phyloP scores from a whole-genome alignment of 2,329 filamentous ascomycete genomes.

The Madurella fahalii region DNA sequence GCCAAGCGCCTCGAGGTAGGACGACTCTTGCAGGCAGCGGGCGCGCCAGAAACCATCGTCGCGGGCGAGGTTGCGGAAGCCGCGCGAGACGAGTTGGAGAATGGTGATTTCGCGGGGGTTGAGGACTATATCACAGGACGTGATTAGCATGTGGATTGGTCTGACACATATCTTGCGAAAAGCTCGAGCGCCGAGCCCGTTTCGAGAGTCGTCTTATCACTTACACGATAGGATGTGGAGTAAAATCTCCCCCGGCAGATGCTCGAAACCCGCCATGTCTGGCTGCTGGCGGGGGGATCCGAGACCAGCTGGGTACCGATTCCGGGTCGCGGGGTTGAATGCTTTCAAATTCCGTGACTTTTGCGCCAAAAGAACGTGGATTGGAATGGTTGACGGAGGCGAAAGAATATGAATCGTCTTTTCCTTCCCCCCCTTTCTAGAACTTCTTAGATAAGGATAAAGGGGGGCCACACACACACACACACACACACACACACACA shows the following conservation, averaged over 20 bases:
- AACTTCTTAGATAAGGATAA: no score
- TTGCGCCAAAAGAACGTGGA: not conserved
- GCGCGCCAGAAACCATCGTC: slow-evolving; percentile 74
- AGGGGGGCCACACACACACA: no score
- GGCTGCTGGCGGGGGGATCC: not conserved
- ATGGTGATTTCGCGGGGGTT: slow-evolving; percentile 60
- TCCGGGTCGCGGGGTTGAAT: not conserved
- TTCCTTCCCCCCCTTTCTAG: not conserved
- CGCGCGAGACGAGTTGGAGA: slow-evolving; percentile 66
- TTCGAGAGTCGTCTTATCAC: slow-evolving; percentile 25
- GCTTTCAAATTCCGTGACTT: not conserved
- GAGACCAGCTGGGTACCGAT: not conserved
- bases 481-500: no score
- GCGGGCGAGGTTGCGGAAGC: slow-evolving; percentile 62
- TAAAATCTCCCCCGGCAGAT: slow-evolving; percentile 61
- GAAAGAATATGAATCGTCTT: not conserved
- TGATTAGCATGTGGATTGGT: not conserved
- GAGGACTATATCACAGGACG: slow-evolving; percentile 47
- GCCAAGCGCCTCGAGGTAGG: slow-evolving; percentile 59
- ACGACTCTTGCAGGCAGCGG: slow-evolving; percentile 67
- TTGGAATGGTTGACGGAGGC: not conserved
- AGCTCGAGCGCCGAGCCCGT: not conserved
- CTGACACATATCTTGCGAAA: not conserved
- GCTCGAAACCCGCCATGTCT: slow-evolving; percentile 38
- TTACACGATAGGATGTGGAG: slow-evolving; percentile 60